Evolutionary conservation across 306 rosid species (phyloP), one percentile per base, ranked within the genome.

Genomic region (Gastrolobium villosum): DNA sequence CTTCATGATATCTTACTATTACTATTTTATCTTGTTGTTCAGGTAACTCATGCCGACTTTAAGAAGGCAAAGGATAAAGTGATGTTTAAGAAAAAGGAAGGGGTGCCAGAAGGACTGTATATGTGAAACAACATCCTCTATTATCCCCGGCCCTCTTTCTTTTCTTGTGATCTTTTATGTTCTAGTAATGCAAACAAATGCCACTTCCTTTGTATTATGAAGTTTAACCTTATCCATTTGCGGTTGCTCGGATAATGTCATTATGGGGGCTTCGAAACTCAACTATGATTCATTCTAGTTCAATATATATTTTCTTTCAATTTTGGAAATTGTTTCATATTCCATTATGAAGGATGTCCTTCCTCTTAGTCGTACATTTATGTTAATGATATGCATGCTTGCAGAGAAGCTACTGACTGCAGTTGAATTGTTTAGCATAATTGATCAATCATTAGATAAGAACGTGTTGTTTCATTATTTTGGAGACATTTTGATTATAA

Each of bases 61-160:
- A 92, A 95, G 90, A 95, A 95, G 90, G 98, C 99, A 10, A 95
- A 95, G 87, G 99, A 95, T 76, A 95, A 95, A 85, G 99, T 95
- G 76, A 95, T 95, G 99, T 95, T 92, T 78, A 95, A 92, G 94
- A 95, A 95, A 97, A 95, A 95, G 74, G 99, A 95, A 85, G 99
- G 99, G 59, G 98, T 92, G 54, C 98, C 99, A 14, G 99, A 92
- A 85, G 98, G 99, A 20, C 91, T 95, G 7, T 95, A 95, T 59
- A 95, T 95, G 99, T 95, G 92, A 95, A 70, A 75, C 50, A 67
- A 30, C 57, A 70, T 41, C 56, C 30, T 9, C 53, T 49, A 2
- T 75, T 39, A 54, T 28, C 45, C 53, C n/a, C 9, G 0, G 15
- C 8, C 31, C 34, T 39, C 35, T 14, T 67, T 13, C 41, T 4